Evolutionary conservation across 2,329 filamentous ascomycete species (phyloP).

Genomic region (Colletotrichum echinochloae): DNA sequence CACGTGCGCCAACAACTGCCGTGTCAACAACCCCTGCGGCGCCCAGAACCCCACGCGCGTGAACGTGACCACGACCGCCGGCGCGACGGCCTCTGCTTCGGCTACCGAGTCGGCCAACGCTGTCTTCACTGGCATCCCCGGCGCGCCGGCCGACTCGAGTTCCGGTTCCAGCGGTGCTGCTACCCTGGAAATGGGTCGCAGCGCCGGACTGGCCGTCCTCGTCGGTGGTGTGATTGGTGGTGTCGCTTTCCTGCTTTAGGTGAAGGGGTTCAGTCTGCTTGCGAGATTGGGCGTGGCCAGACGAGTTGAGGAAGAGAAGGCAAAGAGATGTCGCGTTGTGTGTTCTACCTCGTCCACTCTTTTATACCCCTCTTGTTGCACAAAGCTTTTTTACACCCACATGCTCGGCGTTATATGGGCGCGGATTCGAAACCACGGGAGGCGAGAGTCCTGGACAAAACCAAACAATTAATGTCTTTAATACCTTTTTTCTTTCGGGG

Average conservation of each 20-base stretch:
- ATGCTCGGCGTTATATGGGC: slow-evolving; percentile 37
- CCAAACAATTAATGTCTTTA: slow-evolving; percentile 33
- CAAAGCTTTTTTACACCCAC: slow-evolving; percentile 29
- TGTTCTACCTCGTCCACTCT: slow-evolving; percentile 37
- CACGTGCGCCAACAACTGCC: slow-evolving; percentile 71
- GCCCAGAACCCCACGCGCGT: slow-evolving; percentile 71
- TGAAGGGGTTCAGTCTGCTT: background rate
- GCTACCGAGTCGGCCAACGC: slow-evolving; percentile 47
- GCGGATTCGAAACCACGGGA: background rate
- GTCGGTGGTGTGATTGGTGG: slow-evolving; percentile 54
- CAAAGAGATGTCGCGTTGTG: background rate
- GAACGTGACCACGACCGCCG: slow-evolving; percentile 66
- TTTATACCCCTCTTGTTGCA: slow-evolving; percentile 33
- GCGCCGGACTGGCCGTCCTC: slow-evolving; percentile 54
- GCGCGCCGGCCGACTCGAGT: slow-evolving; percentile 32
- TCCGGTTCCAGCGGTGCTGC: slow-evolving; percentile 44
- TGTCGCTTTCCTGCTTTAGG: slow-evolving; percentile 53
- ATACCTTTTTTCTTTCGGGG: slow-evolving; percentile 17
- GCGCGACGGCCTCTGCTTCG: slow-evolving; percentile 54
- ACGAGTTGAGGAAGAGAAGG: background rate
- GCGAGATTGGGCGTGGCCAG: no score
- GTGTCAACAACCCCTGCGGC: slow-evolving; percentile 77
- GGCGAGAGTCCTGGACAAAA: background rate
- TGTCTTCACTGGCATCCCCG: slow-evolving; percentile 52
- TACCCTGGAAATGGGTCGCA: slow-evolving; percentile 51